A percentile compares a stretch with the other conserved stretches of the same genome.
Evolutionary conservation across 2,329 filamentous ascomycete species (phyloP).

Genomic region (Colletotrichum gloeosporioides): DNA sequence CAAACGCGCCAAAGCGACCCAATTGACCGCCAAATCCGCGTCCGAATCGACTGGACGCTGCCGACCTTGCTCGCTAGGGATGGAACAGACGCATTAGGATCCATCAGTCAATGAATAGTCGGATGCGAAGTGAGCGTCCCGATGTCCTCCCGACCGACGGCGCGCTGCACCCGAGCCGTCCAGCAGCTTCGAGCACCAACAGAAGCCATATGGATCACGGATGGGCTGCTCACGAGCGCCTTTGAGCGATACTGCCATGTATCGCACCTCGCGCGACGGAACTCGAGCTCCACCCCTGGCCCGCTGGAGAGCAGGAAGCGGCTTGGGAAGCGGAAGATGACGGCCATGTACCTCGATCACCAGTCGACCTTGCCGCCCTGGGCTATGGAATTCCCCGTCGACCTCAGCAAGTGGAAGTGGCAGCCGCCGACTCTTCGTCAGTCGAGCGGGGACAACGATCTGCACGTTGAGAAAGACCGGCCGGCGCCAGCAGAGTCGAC

Average conservation of each 20-base stretch:
- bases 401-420: constrained; percentile 58
- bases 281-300: constrained; percentile 50
- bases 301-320: constrained; percentile 61
- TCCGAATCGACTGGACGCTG: background rate
- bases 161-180: constrained; percentile 54
- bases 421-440: constrained; percentile 46
- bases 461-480: background rate
- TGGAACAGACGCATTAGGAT: background rate
- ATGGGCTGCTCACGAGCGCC: constrained; percentile 56
- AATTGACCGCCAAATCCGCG: background rate
- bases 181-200: constrained; percentile 38
- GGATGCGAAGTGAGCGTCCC: background rate
- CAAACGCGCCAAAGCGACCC: background rate
- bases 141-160: constrained; percentile 30
- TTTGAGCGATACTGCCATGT: constrained; percentile 50
- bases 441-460: constrained; percentile 28
- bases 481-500: background rate
- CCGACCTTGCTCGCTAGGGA: background rate
- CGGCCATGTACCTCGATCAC: constrained; percentile 50
- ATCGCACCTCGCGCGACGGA: constrained; percentile 30
- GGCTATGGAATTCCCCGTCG: constrained; percentile 49
- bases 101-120: background rate
- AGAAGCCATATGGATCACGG: constrained; percentile 64
- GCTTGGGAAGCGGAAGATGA: constrained; percentile 59
- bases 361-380: constrained; percentile 45